Percentiles rank a stretch among this genome's conserved stretches.
Conservation (phyloP, 2,329 filamentous ascomycete genomes). For the Colletotrichum karsti region DNA sequence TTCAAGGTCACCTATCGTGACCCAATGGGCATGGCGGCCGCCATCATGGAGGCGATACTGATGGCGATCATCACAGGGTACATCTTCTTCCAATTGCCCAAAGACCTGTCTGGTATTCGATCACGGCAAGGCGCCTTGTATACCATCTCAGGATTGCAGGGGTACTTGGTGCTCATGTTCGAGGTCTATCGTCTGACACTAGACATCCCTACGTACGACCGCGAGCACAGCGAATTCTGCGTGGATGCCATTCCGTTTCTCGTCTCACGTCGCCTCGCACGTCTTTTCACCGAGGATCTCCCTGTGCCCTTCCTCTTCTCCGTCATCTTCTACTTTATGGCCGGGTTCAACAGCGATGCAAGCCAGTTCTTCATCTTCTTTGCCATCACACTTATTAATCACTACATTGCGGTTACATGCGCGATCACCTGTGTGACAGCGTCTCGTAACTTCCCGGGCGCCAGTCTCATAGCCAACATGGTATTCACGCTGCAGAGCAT, state of each 20-base stretch:
- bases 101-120: constrained; percentile 75
- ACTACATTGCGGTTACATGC: constrained; percentile 78
- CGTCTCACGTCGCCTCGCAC: constrained; percentile 73
- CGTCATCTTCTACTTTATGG: constrained; percentile 81
- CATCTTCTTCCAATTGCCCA: constrained; percentile 73
- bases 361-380: constrained; percentile 78
- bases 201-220: constrained; percentile 80
- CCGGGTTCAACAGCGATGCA: constrained; percentile 72
- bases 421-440: constrained; percentile 74
- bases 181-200: constrained; percentile 79
- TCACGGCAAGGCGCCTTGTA: constrained; percentile 79
- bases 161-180: constrained; percentile 79
- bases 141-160: constrained; percentile 75
- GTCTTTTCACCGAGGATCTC: constrained; percentile 75
- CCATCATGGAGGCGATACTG: constrained; percentile 72
- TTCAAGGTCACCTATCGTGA: constrained; percentile 79
- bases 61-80: constrained; percentile 80
- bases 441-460: constrained; percentile 73
- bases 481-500: constrained; percentile 78
- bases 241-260: constrained; percentile 76
- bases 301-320: constrained; percentile 77
- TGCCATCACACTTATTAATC: constrained; percentile 71
- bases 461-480: constrained; percentile 77
- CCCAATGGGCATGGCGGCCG: constrained; percentile 77
- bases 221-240: constrained; percentile 77